Conservation (phyloP, 495 filamentous ascomycete species). For the Penicillium salamii region DNA sequence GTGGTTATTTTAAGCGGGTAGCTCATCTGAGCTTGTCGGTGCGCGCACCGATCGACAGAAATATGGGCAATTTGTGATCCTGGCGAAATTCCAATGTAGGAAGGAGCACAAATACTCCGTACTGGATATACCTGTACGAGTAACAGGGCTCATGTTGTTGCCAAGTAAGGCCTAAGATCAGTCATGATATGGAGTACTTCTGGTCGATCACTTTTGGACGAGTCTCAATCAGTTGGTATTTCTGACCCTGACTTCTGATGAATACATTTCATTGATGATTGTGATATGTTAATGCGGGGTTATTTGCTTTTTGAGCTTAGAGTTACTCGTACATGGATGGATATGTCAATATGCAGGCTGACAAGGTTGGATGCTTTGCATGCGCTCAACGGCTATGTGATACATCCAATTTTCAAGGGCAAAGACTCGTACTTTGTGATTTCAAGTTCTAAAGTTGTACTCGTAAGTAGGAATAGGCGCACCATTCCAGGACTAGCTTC, state of each 20-base stretch:
- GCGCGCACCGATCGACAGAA: too few relatives aligned
- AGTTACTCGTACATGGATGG: neutral
- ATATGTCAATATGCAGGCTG: neutral
- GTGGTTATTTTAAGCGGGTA: neutral
- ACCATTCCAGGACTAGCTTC: too few relatives aligned
- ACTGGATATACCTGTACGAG: too few relatives aligned
- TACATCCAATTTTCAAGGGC: neutral
- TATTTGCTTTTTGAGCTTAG: neutral
- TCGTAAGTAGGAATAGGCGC: too few relatives aligned
- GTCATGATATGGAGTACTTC: neutral
- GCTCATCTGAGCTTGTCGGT: too few relatives aligned
- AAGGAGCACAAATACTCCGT: too few relatives aligned
- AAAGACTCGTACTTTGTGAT: too few relatives aligned
- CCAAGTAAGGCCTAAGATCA: too few relatives aligned
- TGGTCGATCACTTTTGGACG: neutral
- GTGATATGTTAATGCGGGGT: neutral
- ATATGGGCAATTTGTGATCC: too few relatives aligned
- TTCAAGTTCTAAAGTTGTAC: too few relatives aligned
- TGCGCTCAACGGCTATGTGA: neutral
- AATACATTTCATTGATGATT: neutral
- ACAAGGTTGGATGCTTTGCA: neutral
- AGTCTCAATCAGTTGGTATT: neutral
- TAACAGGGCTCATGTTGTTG: too few relatives aligned
- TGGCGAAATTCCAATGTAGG: too few relatives aligned
- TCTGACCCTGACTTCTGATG: neutral